phyloP scores from a whole-genome alignment of 1,284 basidiomycete genomes.

The Apiotrichum siamense region DNA sequence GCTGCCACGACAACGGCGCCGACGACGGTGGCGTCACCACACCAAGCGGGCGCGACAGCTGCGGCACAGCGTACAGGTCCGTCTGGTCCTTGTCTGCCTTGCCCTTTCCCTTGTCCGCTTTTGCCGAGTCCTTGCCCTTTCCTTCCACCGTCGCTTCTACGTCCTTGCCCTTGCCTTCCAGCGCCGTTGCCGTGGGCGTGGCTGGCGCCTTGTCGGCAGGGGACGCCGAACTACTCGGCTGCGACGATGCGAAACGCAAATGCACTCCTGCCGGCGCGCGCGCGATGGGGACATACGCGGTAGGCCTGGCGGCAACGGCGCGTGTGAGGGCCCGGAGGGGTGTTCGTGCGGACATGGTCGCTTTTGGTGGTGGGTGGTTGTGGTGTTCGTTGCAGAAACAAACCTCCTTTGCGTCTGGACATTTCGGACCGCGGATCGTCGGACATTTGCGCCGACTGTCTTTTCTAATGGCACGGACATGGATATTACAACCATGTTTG shows the following conservation, averaged over 20 bases:
- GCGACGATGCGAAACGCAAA: conserved; percentile 1
- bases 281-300: neutral
- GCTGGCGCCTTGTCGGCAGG: neutral
- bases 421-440: too few species aligned
- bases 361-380: neutral
- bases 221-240: neutral
- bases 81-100: neutral
- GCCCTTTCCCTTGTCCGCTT: neutral
- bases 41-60: conserved; percentile 60
- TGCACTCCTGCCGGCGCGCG: neutral
- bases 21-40: conserved; percentile 59
- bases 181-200: too few species aligned
- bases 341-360: neutral
- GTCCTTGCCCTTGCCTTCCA: too few species aligned
- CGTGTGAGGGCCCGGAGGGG: neutral
- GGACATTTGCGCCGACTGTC: too few species aligned
- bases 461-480: too few species aligned
- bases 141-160: neutral
- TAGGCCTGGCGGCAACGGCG: too few species aligned
- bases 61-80: conserved; percentile 26
- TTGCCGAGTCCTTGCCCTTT: neutral
- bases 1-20: conserved; percentile 57
- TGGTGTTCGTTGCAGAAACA: too few species aligned
- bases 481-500: neutral
- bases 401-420: too few species aligned